These are phyloP conservation scores for Hymenoscyphus infarciens DNA, from an alignment of 2,329 filamentous ascomycete genomes.

Conservation along the genomic window DNA sequence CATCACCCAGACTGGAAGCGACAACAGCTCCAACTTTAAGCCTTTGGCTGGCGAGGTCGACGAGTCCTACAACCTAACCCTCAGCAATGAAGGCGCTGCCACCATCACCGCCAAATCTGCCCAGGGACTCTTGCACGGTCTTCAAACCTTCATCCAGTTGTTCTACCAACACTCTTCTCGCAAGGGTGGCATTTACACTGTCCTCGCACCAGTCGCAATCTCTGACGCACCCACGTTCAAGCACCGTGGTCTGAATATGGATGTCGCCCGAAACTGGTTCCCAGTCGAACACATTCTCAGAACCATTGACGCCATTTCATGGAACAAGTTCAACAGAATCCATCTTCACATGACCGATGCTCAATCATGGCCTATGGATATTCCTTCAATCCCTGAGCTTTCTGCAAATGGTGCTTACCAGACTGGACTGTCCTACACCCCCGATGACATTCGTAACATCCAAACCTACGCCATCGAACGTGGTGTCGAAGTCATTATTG, in stretches of 20 bases:
- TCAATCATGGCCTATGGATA: slow-evolving; percentile 81
- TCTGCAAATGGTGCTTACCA: slow-evolving; percentile 71
- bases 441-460: slow-evolving; percentile 59
- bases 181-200: slow-evolving; percentile 58
- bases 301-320: slow-evolving; percentile 72
- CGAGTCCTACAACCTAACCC: slow-evolving; percentile 68
- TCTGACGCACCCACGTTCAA: slow-evolving; percentile 69
- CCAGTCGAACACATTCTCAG: slow-evolving; percentile 56
- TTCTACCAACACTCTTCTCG: slow-evolving; percentile 68
- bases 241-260: slow-evolving; percentile 77
- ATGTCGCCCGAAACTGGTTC: slow-evolving; percentile 67
- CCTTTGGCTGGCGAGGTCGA: slow-evolving; percentile 62
- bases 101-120: slow-evolving; percentile 63
- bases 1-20: slow-evolving; percentile 57
- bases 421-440: slow-evolving; percentile 62
- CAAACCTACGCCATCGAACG: slow-evolving; percentile 67
- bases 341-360: slow-evolving; percentile 80
- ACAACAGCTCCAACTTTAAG: slow-evolving; percentile 53
- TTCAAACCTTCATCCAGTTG: slow-evolving; percentile 75
- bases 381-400: slow-evolving; percentile 70
- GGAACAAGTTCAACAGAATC: slow-evolving; percentile 79
- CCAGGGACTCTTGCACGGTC: slow-evolving; percentile 66
- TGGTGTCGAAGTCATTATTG: slow-evolving; percentile 68
- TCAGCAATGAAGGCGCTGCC: slow-evolving; percentile 56
- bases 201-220: slow-evolving; percentile 66